Evolutionary conservation across 495 filamentous ascomycete genomes (phyloP), one percentile per base, ranked within the genome.

Genomic region (Daldinia decipiens): DNA sequence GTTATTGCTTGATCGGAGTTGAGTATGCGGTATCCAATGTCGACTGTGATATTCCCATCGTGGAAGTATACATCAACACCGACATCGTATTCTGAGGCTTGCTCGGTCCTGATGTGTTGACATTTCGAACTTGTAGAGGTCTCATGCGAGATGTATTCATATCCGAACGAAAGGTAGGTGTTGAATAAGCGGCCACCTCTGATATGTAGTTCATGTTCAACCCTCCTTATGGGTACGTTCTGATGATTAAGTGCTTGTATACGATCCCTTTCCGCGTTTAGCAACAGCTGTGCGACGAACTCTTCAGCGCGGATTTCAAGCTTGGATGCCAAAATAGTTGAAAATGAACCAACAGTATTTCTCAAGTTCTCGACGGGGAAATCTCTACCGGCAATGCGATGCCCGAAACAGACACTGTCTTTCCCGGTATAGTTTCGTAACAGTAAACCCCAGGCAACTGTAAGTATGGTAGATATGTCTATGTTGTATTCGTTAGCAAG

Each of bases 401-500:
- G 82, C 1, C 82, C 82, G 54, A 82, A 85, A 65, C 77, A 82
- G 12, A 84, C 77, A 6, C 74, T 72, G 51, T 79, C 74, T 7
- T 67, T 75, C 5, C 82, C 80, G 0, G 79, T 78, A 52, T 80
- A 85, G 52, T 77, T 80, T n/a, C 82, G 77, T 8, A 85, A 67
- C 7, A 84, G 58, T 26, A 85, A 73, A 4, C 74, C 78, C 82
- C 82, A 85, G 1, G 82, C 82, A n/a, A 83, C 78, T n/a, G 78
- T 77, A n/a, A 85, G 72, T 29, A 85, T 59, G 1, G 77, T 72
- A 4, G 76, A 80, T 19, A 74, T 64, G 0, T 76, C 72, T 0
- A 79, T 76, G 13, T 75, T 73, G 39, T 80, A 73, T 4, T 73
- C 72, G 2, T 72, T 68, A 9, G 79, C 70, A 26, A 85, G 83